Percentiles rank a stretch among this genome's conserved stretches.
phyloP scores from a whole-genome alignment of 2,329 filamentous ascomycete species.

The Pezicula carpinea region DNA sequence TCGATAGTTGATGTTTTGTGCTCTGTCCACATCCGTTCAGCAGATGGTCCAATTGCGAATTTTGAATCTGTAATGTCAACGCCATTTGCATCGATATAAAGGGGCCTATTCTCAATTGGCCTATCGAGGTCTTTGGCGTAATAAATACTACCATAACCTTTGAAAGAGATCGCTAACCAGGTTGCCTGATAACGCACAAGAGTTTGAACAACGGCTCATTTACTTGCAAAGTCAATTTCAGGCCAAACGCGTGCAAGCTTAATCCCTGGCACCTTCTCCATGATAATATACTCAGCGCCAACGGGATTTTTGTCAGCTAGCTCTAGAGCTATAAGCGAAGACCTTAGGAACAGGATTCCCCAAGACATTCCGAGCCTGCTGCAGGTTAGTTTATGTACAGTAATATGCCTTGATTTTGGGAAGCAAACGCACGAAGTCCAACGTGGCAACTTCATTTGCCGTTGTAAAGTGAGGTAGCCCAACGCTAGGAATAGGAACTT shows the following conservation, averaged over 20 bases:
- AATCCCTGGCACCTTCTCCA: slow-evolving; percentile 31
- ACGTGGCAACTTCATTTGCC: background rate
- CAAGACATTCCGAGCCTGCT: slow-evolving; percentile 18
- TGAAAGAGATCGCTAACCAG: slow-evolving; percentile 28
- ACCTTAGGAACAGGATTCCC: slow-evolving; percentile 38
- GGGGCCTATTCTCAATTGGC: background rate
- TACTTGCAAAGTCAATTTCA: slow-evolving; percentile 21
- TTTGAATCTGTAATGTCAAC: background rate
- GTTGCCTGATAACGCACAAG: slow-evolving; percentile 30
- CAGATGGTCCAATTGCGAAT: slow-evolving; percentile 2
- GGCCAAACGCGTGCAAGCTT: slow-evolving; percentile 20
- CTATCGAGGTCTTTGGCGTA: slow-evolving; percentile 3
- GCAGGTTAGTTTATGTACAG: background rate
- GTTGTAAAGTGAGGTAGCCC: background rate
- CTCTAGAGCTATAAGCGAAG: slow-evolving; percentile 35
- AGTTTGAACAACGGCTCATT: slow-evolving; percentile 27
- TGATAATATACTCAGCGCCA: slow-evolving; percentile 34
- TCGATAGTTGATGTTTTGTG: background rate
- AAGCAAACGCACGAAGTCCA: background rate
- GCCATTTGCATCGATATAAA: slow-evolving; percentile 3
- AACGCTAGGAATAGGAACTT: background rate
- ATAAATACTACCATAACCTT: slow-evolving; percentile 10
- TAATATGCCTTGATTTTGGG: background rate
- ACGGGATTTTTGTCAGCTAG: slow-evolving; percentile 23
- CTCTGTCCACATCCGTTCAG: background rate